Base-by-base conservation (phyloP, 2,329 filamentous ascomycete species). In the Grosmannia serpens region DNA sequence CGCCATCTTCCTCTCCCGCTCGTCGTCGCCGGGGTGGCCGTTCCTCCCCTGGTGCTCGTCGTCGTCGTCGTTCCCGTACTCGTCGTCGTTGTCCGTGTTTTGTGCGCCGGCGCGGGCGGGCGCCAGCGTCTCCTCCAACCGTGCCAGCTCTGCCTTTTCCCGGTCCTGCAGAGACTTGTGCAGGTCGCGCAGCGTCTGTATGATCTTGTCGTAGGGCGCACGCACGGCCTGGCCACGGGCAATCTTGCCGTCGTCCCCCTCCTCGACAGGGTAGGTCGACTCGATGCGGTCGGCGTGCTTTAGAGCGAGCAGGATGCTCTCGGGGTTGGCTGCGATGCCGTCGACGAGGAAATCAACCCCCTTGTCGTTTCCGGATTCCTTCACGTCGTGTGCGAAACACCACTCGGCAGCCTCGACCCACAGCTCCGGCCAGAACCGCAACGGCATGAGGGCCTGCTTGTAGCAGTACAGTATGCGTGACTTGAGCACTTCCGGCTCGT, bases 331-430 rank as follows among this genome's bases (percentile, higher is more conserved):
- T 31, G 83, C 80, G 59, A 95, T 86, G 38, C 94, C 94, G 62
- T 94, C 84, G 26, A 84, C 79, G 27, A 99, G 76, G 66, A 97
- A 89, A 11, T 89, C 84, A 27, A 87, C 83, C 13, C 90, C 91
- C 60, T 73, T 67, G 7, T 79, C 75, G 60, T 78, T 76, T 52
- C 80, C 80, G 41, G 90, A 86, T 51, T 83, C 75, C 11, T 72
- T 68, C 64, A 91, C 74, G 51, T 82, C 82, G 65, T 94, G 91
- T 58, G 87, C 81, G 67, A 91, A 91, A 70, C 89, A 96, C 83
- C 92, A 97, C 64, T 95, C 88, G 1, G 91, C 89, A 11, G 91
- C 92, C 61, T 96, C 91, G 55, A 91, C 91, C 94, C 94, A 99
- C 65, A 96, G 85, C 69, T 95, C 89, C 4, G 94, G 91, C 83